These are phyloP conservation scores for Talaromyces islandicus DNA, from an alignment of 2,329 filamentous ascomycete genomes.

Conservation along the genomic window DNA sequence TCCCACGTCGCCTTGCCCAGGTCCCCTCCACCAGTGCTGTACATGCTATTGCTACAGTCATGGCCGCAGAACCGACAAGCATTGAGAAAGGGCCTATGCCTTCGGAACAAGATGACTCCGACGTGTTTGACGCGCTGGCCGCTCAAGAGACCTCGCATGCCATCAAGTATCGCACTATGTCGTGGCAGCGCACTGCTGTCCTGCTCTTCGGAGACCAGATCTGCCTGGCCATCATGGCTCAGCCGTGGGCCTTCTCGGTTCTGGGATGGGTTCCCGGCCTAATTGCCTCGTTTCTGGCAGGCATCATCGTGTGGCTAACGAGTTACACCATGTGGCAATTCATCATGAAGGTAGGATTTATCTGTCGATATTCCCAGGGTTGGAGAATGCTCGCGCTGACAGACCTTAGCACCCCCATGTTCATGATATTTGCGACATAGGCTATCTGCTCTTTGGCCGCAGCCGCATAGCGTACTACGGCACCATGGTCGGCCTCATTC, in stretches of 20 bases:
- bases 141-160: conserved; percentile 28
- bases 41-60: too few relatives aligned
- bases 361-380: not conserved
- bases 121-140: not conserved
- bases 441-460: conserved; percentile 42
- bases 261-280: conserved; percentile 43
- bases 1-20: too few relatives aligned
- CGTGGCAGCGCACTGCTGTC: conserved; percentile 48
- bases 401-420: not conserved
- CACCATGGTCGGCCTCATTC: conserved; percentile 41
- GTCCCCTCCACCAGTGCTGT: too few relatives aligned
- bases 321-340: conserved; percentile 47
- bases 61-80: too few relatives aligned
- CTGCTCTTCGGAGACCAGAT: conserved; percentile 45
- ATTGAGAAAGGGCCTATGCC: not conserved
- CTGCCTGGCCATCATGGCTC: conserved; percentile 48
- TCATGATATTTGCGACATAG: conserved; percentile 34
- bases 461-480: conserved; percentile 40
- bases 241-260: conserved; percentile 38
- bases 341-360: conserved; percentile 42
- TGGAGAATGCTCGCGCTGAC: not conserved
- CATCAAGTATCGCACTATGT: conserved; percentile 48
- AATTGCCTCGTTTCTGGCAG: conserved; percentile 41
- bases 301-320: conserved; percentile 44
- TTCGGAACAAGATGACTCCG: not conserved